Conservation (phyloP, 2,329 filamentous ascomycete species). For the Bipolaris cookei region DNA sequence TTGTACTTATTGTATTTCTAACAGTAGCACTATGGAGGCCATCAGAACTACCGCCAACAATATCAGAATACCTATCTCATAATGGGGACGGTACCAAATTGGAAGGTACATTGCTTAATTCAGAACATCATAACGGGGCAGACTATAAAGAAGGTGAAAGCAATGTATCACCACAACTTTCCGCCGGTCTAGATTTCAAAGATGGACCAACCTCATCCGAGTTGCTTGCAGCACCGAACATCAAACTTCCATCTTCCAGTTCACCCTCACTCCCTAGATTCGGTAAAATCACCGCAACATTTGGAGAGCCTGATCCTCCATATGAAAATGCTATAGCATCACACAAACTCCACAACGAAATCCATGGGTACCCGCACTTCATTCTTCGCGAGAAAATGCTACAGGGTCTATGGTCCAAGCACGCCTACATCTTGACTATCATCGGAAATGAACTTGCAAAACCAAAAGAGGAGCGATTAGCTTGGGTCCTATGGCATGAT, state of each 20-base stretch:
- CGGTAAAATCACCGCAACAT: constrained; percentile 13
- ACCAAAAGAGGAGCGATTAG: neutral
- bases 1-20: neutral
- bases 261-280: neutral
- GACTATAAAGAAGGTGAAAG: neutral
- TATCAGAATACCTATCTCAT: neutral
- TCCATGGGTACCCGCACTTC: constrained; percentile 8
- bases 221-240: neutral
- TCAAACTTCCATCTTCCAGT: neutral
- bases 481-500: constrained; percentile 13
- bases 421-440: constrained; percentile 8
- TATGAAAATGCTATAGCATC: constrained; percentile 8
- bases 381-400: constrained; percentile 10
- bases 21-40: neutral
- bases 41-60: neutral
- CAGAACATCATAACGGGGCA: neutral
- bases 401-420: constrained; percentile 12
- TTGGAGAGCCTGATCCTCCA: constrained; percentile 2
- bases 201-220: neutral
- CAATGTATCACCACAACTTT: neutral
- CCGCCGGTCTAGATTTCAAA: neutral
- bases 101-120: neutral
- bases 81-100: neutral
- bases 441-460: constrained; percentile 9
- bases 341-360: constrained; percentile 6